These are phyloP conservation scores for Furcasterigmium furcatum DNA, from an alignment of 2,329 filamentous ascomycete species.

Conservation along the genomic window DNA sequence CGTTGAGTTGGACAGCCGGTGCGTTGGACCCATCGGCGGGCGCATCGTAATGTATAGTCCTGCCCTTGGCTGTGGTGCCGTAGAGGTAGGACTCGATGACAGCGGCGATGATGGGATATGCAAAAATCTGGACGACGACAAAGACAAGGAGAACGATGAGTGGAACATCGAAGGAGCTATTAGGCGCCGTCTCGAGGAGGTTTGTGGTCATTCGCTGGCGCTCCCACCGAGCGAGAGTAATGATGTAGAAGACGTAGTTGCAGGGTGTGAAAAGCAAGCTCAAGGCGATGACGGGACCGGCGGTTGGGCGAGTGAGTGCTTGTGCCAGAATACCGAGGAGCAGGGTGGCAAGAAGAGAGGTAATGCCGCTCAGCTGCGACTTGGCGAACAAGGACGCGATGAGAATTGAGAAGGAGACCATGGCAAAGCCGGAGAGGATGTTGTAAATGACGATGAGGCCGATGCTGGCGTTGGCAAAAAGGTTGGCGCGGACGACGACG, in stretches of 20 bases:
- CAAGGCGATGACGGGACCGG: constrained; percentile 63
- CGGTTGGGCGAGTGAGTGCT: constrained; percentile 60
- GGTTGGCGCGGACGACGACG: constrained; percentile 57
- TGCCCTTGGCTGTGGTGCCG: constrained; percentile 1
- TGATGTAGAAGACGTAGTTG: constrained; percentile 80
- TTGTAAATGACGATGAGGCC: constrained; percentile 72
- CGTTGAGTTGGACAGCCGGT: constrained; percentile 65
- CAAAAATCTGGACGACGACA: constrained; percentile 71
- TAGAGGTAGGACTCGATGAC: constrained; percentile 57
- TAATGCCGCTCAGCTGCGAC: constrained; percentile 83
- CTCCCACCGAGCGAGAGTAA: constrained; percentile 76
- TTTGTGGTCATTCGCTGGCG: constrained; percentile 55
- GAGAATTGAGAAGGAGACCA: constrained; percentile 78
- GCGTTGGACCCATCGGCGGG: constrained; percentile 26
- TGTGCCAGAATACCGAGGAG: constrained; percentile 81
- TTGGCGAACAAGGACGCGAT: constrained; percentile 82
- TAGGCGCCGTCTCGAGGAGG: constrained; percentile 58
- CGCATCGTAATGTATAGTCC: constrained; percentile 10
- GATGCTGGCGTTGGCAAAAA: constrained; percentile 61
- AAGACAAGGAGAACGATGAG: constrained; percentile 79
- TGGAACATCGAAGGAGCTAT: constrained; percentile 64
- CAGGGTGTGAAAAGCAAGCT: constrained; percentile 81
- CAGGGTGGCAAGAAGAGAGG: constrained; percentile 68
- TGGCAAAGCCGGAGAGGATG: constrained; percentile 70
- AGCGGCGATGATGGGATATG: constrained; percentile 73